Conservation (phyloP, 306 rosid species). For the Begonia masoniana region DNA sequence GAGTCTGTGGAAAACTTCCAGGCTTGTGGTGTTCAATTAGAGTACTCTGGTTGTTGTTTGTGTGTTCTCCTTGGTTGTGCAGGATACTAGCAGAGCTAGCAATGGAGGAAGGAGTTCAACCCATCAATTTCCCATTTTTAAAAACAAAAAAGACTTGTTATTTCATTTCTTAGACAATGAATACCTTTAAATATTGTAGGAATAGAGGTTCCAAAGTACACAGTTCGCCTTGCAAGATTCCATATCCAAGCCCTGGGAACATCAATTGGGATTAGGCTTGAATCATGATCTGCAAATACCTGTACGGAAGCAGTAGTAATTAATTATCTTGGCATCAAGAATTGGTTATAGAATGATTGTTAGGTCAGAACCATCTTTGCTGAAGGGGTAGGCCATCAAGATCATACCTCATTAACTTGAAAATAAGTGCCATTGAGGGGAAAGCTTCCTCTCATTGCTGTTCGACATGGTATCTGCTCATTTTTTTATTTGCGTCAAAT, state of each 20-base stretch:
- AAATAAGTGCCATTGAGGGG: constrained; percentile 95
- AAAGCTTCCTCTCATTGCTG: constrained; percentile 92
- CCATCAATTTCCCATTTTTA: background rate
- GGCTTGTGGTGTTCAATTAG: no score
- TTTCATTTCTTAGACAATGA: background rate
- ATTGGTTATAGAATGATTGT: no score
- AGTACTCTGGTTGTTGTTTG: no score
- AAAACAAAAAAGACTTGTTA: background rate
- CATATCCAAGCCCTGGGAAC: constrained; percentile 40
- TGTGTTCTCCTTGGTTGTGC: no score
- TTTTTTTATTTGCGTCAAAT: background rate
- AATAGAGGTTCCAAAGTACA: constrained; percentile 42
- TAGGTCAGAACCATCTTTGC: no score
- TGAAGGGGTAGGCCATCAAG: constrained; percentile 9
- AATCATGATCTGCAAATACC: constrained; percentile 40
- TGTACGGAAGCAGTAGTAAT: constrained; percentile 2
- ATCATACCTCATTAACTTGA: constrained; percentile 87
- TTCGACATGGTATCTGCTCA: constrained; percentile 79
- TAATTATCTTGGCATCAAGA: no score
- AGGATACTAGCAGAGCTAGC: no score
- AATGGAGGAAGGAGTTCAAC: no score
- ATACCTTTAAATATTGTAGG: constrained; percentile 26
- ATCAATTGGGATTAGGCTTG: constrained; percentile 37
- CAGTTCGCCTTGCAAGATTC: constrained; percentile 39
- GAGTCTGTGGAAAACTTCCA: no score